Conservation (phyloP, 495 filamentous ascomycete species). For the Penicillium herquei region DNA sequence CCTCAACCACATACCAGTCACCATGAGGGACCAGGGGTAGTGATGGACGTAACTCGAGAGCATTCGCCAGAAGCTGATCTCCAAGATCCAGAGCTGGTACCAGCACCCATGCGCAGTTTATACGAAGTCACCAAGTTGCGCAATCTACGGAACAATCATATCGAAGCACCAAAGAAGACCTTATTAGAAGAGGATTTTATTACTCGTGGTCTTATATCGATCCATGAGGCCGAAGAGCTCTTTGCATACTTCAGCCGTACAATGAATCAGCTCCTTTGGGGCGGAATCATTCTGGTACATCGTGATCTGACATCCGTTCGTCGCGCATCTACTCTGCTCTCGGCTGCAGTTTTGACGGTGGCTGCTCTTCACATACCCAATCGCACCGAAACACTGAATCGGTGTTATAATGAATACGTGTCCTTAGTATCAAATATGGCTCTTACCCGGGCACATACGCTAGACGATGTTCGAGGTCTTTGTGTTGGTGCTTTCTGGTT, state of each 20-base stretch:
- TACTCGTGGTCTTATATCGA: conserved; percentile 44
- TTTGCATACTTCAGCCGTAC: conserved; percentile 54
- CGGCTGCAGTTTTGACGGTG: conserved; percentile 51
- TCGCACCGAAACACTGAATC: conserved; percentile 48
- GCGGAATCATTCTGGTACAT: conserved; percentile 54
- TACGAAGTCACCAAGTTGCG: conserved; percentile 60
- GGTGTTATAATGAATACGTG: conserved; percentile 52
- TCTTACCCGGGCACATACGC: conserved; percentile 47
- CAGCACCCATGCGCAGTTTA: conserved; percentile 58
- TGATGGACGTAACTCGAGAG: conserved; percentile 49
- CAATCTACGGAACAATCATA: conserved; percentile 47
- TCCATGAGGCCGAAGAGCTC: conserved; percentile 50
- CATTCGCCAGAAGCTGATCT: conserved; percentile 51
- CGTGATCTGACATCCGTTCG: conserved; percentile 49
- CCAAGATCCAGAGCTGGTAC: conserved; percentile 47
- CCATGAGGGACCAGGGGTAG: conserved; percentile 30
- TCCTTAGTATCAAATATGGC: conserved; percentile 51
- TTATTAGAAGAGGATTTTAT: conserved; percentile 54
- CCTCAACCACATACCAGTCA: conserved; percentile 25
- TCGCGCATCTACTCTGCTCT: conserved; percentile 47
- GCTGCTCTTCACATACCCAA: conserved; percentile 53
- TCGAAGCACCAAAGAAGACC: conserved; percentile 43
- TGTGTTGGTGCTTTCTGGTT: conserved; percentile 56
- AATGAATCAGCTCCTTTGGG: conserved; percentile 56
- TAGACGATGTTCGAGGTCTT: conserved; percentile 53